phyloP scores from a whole-genome alignment of 169 alveolate genomes.

The Miamiensis avidus region DNA sequence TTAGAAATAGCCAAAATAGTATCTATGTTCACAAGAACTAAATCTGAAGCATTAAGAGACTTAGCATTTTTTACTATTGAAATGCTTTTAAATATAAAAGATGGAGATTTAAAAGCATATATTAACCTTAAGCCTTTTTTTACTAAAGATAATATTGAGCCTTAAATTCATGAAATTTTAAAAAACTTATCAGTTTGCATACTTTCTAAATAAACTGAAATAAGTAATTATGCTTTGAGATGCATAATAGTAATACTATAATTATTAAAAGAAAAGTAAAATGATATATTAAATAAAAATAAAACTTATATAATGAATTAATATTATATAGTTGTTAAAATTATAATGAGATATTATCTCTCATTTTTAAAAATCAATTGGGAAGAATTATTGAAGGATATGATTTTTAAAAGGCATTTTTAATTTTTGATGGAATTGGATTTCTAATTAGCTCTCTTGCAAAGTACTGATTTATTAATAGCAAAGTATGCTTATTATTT shows the following conservation, averaged over 20 bases:
- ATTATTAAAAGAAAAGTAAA: conserved; percentile 12
- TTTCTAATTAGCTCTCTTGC: conserved; percentile 16
- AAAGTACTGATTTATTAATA: not conserved
- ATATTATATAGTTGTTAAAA: not conserved
- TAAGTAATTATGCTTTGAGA: conserved; percentile 18
- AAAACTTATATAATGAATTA: no score
- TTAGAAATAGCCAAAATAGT: conserved; percentile 21
- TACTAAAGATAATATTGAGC: conserved; percentile 16
- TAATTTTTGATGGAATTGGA: conserved; percentile 30
- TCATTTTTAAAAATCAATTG: conserved; percentile 25
- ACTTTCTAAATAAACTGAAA: not conserved
- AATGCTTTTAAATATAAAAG: conserved; percentile 22
- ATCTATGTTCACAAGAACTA: conserved; percentile 7
- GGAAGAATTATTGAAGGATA: conserved; percentile 21
- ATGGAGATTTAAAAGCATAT: conserved; percentile 20
- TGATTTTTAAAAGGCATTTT: conserved; percentile 35
- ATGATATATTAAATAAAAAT: no score
- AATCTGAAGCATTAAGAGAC: conserved; percentile 8
- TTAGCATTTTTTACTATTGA: conserved; percentile 28
- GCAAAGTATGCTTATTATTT: not conserved
- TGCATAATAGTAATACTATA: not conserved
- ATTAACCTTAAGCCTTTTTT: conserved; percentile 16
- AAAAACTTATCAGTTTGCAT: conserved; percentile 17
- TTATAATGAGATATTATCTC: conserved; percentile 9
- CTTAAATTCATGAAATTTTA: conserved; percentile 22